These are phyloP conservation scores for Xylaria bambusicola DNA, from an alignment of 495 filamentous ascomycete species.

Conservation along the genomic window DNA sequence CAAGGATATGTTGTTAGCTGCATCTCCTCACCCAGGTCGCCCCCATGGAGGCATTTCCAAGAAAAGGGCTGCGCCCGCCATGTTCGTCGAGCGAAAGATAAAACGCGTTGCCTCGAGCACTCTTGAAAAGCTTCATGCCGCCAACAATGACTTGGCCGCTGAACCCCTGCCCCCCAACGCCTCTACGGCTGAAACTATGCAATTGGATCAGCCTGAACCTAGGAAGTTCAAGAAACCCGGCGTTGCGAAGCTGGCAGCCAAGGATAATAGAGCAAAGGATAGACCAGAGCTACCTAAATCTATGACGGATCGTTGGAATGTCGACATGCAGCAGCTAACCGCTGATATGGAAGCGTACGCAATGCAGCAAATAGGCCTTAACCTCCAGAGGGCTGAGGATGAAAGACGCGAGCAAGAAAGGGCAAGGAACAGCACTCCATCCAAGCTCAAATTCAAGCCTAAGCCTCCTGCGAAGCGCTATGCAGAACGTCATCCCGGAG, in stretches of 20 bases:
- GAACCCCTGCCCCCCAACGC: neutral
- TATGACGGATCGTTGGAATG: conserved; percentile 39
- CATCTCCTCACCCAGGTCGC: conserved; percentile 22
- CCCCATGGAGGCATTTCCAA: conserved; percentile 32
- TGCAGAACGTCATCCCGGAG: conserved; percentile 51
- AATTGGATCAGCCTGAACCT: conserved; percentile 23
- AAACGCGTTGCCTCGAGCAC: conserved; percentile 33
- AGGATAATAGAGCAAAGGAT: conserved; percentile 23
- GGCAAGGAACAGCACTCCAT: neutral
- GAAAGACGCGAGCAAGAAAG: conserved; percentile 27
- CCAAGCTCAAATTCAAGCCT: conserved; percentile 42
- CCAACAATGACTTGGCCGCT: conserved; percentile 10
- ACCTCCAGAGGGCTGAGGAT: conserved; percentile 39
- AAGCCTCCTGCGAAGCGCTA: conserved; percentile 49
- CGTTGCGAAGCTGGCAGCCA: conserved; percentile 24
- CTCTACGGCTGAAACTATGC: conserved; percentile 21
- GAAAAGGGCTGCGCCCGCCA: conserved; percentile 41
- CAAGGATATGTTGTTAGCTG: conserved; percentile 32
- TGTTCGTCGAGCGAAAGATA: conserved; percentile 52
- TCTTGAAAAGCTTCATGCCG: conserved; percentile 22
- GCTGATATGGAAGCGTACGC: conserved; percentile 53
- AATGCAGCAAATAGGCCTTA: conserved; percentile 49
- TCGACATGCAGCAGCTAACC: conserved; percentile 47
- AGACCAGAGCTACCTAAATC: conserved; percentile 44
- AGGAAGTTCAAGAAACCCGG: conserved; percentile 34